These are phyloP conservation scores for Solanum pimpinellifolium DNA, from an alignment of 257 asterid genomes.

Conservation along the genomic window DNA sequence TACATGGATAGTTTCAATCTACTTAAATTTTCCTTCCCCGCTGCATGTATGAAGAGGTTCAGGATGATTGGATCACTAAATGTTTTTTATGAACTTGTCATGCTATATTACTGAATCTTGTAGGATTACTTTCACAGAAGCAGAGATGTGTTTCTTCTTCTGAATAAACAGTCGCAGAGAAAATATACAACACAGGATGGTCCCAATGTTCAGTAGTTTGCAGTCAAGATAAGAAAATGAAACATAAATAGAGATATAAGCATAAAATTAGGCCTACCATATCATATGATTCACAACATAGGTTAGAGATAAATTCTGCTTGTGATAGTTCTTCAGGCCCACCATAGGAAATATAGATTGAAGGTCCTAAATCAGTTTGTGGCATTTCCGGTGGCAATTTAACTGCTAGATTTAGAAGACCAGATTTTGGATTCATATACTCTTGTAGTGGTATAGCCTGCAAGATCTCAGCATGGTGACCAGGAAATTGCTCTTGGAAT, in stretches of 20 bases:
- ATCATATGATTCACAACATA: slow-evolving; percentile 77
- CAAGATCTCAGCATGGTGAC: slow-evolving; percentile 60
- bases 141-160: background rate
- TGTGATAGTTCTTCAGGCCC: slow-evolving; percentile 60
- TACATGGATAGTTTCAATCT: background rate
- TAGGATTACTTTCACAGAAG: background rate
- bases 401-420: slow-evolving; percentile 68
- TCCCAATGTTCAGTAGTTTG: background rate
- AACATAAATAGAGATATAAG: background rate
- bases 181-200: background rate
- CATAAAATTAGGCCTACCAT: slow-evolving; percentile 33
- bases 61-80: background rate
- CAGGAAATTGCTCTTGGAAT: slow-evolving; percentile 72
- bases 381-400: slow-evolving; percentile 56
- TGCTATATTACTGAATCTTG: background rate
- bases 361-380: slow-evolving; percentile 75
- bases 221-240: background rate
- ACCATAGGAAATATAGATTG: slow-evolving; percentile 67
- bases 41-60: background rate
- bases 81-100: background rate
- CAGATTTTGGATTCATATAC: slow-evolving; percentile 66
- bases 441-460: slow-evolving; percentile 75
- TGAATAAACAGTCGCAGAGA: background rate
- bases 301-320: slow-evolving; percentile 58
- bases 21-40: background rate